Evolutionary conservation across 1,284 basidiomycete species (phyloP).

Genomic region (Violaceomyces palustris): DNA sequence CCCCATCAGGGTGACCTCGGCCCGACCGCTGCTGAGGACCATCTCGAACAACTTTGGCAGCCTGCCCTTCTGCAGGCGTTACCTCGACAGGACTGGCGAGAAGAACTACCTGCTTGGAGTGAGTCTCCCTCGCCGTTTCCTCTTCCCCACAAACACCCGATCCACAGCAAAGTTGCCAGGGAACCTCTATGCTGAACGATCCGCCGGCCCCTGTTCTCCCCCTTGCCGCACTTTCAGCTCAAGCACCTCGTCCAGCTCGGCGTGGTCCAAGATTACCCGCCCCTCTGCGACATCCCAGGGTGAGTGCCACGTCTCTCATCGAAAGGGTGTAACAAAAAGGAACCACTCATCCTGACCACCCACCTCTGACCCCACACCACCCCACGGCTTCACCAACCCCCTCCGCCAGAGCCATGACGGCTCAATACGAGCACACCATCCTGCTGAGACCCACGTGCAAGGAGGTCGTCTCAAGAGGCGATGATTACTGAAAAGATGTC

Average conservation of each 20-base stretch:
- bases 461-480: conserved; percentile 88
- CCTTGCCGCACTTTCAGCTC: conserved; percentile 55
- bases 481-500: conserved; percentile 73
- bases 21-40: conserved; percentile 76
- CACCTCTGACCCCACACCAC: too few relatives aligned
- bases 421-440: conserved; percentile 52
- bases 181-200: neutral
- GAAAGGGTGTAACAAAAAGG: too few relatives aligned
- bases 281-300: conserved; percentile 66
- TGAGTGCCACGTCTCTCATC: too few relatives aligned
- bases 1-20: conserved; percentile 67
- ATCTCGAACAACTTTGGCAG: conserved; percentile 94
- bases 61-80: conserved; percentile 89
- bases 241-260: conserved; percentile 83
- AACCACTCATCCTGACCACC: too few relatives aligned
- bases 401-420: conserved; percentile 40
- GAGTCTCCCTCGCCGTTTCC: too few relatives aligned
- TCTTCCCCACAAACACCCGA: too few relatives aligned
- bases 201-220: neutral
- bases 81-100: conserved; percentile 78
- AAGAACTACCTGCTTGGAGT: conserved; percentile 83
- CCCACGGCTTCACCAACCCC: too few relatives aligned
- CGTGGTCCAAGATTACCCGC: conserved; percentile 91
- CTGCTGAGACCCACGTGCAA: conserved; percentile 48
- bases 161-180: too few relatives aligned